phyloP scores from a whole-genome alignment of 352 stramenopile species.

The Phytophthora brassicae region DNA sequence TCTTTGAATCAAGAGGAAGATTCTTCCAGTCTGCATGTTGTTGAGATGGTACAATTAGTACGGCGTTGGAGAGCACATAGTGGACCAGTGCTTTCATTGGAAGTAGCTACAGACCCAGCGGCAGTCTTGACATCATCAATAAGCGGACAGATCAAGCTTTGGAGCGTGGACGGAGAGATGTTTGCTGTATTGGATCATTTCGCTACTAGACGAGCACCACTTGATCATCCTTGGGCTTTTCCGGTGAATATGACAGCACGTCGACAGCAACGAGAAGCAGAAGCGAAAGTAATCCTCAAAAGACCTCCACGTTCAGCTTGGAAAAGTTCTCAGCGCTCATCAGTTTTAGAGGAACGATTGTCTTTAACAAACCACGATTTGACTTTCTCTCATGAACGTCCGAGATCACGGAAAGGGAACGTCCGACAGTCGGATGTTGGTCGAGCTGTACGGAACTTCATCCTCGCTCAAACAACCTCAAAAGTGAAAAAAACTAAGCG shows the following conservation, averaged over 20 bases:
- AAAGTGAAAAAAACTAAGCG: conserved; percentile 1
- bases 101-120: conserved; percentile 36
- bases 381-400: conserved; percentile 10
- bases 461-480: conserved; percentile 38
- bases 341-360: conserved; percentile 51
- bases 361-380: conserved; percentile 43
- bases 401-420: conserved; percentile 15
- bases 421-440: conserved; percentile 37
- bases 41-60: conserved; percentile 9
- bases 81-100: conserved; percentile 40
- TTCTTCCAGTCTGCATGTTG: background rate
- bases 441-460: conserved; percentile 46
- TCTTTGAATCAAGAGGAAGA: background rate
- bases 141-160: conserved; percentile 64
- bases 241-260: conserved; percentile 54
- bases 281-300: conserved; percentile 46
- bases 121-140: conserved; percentile 53
- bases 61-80: conserved; percentile 49
- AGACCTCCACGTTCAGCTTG: conserved; percentile 23
- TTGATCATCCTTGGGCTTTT: conserved; percentile 53
- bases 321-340: conserved; percentile 38
- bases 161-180: conserved; percentile 42
- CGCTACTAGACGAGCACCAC: conserved; percentile 54
- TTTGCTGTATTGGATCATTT: conserved; percentile 68
- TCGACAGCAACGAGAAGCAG: conserved; percentile 32